Conservation (phyloP, 768 basidiomycete species). For the Leccinum pellstonianum region DNA sequence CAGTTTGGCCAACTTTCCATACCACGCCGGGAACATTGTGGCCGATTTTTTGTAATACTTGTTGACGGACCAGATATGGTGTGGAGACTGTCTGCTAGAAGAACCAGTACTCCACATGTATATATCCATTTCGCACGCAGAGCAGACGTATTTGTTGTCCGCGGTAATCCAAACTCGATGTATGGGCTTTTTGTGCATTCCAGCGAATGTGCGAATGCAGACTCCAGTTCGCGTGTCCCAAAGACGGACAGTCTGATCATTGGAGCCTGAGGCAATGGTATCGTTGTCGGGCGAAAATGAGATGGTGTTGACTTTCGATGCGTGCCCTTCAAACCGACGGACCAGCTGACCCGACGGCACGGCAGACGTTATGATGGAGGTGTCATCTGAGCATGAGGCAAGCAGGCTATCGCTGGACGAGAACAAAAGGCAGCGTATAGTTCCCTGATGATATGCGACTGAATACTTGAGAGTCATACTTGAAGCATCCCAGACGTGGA, state of each 20-base stretch:
- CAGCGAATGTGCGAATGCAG: slow-evolving; percentile 13
- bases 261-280: slow-evolving; percentile 23
- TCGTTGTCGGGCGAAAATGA: slow-evolving; percentile 21
- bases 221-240: slow-evolving; percentile 25
- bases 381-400: slow-evolving; percentile 17
- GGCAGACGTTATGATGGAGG: slow-evolving; percentile 16
- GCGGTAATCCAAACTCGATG: slow-evolving; percentile 19
- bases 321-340: slow-evolving; percentile 18
- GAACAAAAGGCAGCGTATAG: slow-evolving; percentile 20
- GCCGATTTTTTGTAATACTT: slow-evolving; percentile 7
- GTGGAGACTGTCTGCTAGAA: slow-evolving; percentile 8
- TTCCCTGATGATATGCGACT: slow-evolving; percentile 16
- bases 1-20: slow-evolving; percentile 9
- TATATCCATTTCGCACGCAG: slow-evolving; percentile 16
- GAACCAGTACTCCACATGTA: slow-evolving; percentile 12
- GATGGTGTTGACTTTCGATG: slow-evolving; percentile 16
- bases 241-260: slow-evolving; percentile 23
- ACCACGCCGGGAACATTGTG: slow-evolving; percentile 16
- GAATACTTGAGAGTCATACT: slow-evolving; percentile 4
- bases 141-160: slow-evolving; percentile 13
- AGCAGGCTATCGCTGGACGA: slow-evolving; percentile 16
- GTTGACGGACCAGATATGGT: slow-evolving; percentile 16
- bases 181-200: slow-evolving; percentile 18
- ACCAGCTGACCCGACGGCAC: slow-evolving; percentile 8
- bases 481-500: slow-evolving; percentile 20